These are phyloP conservation scores for Creolimax fragrantissima DNA, from an alignment of 78 protist genomes.

Conservation along the genomic window DNA sequence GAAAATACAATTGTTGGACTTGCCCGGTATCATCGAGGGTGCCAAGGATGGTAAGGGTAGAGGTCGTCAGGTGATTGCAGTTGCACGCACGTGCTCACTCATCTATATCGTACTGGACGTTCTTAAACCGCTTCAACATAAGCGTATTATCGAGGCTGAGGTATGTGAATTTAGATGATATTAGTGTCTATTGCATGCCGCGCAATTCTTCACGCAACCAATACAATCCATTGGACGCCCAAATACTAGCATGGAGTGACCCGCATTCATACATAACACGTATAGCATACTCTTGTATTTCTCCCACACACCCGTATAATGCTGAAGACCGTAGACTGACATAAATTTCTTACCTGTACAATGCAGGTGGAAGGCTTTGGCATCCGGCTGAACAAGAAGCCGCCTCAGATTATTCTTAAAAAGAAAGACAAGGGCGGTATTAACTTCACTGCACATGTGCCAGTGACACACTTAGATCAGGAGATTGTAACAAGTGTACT, in stretches of 20 bases:
- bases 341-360: too few relatives aligned
- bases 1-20: constrained; percentile 77
- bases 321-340: too few relatives aligned
- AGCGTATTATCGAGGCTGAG: constrained; percentile 78
- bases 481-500: constrained; percentile 65
- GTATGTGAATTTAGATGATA: background rate
- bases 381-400: constrained; percentile 91
- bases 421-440: constrained; percentile 95
- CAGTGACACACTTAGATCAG: constrained; percentile 44
- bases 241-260: too few relatives aligned
- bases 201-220: background rate
- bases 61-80: constrained; percentile 88
- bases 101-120: constrained; percentile 93
- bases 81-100: constrained; percentile 93
- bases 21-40: constrained; percentile 97
- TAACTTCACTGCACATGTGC: constrained; percentile 28
- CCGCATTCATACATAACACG: too few relatives aligned
- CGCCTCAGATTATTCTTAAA: constrained; percentile 81
- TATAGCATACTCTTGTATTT: too few relatives aligned
- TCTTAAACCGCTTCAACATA: constrained; percentile 81
- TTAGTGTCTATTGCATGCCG: background rate
- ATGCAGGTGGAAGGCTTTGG: constrained; percentile 93
- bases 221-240: too few relatives aligned
- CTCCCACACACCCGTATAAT: too few relatives aligned
- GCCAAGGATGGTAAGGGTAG: constrained; percentile 98